Evolutionary conservation across 1,284 basidiomycete species (phyloP).

Genomic region (Meripilus lineatus): DNA sequence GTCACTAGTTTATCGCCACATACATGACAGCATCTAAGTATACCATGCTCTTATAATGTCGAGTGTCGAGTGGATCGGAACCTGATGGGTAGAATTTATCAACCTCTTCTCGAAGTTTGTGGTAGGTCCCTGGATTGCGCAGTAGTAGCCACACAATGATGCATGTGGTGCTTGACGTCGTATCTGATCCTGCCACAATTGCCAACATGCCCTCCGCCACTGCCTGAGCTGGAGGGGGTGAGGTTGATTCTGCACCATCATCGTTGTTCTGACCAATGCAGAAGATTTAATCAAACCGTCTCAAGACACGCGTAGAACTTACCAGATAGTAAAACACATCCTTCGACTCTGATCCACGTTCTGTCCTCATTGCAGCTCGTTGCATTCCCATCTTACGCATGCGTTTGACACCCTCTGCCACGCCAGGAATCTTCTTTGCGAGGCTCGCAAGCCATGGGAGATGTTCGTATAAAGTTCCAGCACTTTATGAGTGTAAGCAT

Average conservation of each 20-base stretch:
- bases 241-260: conserved; percentile 33
- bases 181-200: conserved; percentile 56
- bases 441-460: conserved; percentile 1
- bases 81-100: conserved; percentile 29
- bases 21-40: conserved; percentile 22
- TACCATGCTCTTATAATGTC: conserved; percentile 14
- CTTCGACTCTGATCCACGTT: conserved; percentile 11
- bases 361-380: not conserved
- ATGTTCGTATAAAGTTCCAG: not conserved
- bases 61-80: conserved; percentile 14
- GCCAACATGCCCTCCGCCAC: conserved; percentile 42
- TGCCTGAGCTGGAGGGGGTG: conserved; percentile 33
- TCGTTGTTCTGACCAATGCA: conserved; percentile 41
- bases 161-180: conserved; percentile 42
- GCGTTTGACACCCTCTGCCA: not conserved
- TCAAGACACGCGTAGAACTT: conserved; percentile 1
- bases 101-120: conserved; percentile 45
- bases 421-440: not conserved
- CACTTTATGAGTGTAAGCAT: not conserved
- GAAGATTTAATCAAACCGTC: not conserved
- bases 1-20: too few species aligned
- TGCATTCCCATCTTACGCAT: not conserved
- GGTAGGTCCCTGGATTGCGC: conserved; percentile 37
- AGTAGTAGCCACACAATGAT: conserved; percentile 43
- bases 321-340: conserved; percentile 44